These are phyloP conservation scores for Diaporthe sp. DNA, from an alignment of 2,329 filamentous ascomycete species.

Conservation along the genomic window DNA sequence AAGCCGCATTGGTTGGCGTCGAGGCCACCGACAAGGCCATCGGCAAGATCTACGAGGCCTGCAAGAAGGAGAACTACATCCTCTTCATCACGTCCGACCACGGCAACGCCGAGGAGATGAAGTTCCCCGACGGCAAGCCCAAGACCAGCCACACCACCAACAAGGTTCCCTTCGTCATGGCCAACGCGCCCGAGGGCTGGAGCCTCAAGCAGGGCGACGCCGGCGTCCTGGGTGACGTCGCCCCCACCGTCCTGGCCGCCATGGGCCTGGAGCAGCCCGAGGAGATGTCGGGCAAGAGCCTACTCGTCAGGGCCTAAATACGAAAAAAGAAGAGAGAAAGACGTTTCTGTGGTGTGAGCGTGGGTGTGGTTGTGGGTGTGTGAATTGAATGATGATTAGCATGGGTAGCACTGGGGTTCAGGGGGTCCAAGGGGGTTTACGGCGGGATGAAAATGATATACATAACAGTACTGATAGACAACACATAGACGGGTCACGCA, in stretches of 20 bases:
- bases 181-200: conserved; percentile 93
- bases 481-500: conserved; percentile 14
- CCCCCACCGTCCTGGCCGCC: conserved; percentile 89
- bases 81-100: conserved; percentile 98
- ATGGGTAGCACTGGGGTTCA: conserved; percentile 24
- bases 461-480: conserved; percentile 26
- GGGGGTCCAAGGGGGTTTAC: background rate
- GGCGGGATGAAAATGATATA: conserved; percentile 19
- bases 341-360: background rate
- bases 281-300: conserved; percentile 90
- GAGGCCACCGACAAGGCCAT: conserved; percentile 94
- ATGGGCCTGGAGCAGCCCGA: conserved; percentile 94
- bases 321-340: background rate
- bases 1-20: conserved; percentile 89
- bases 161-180: conserved; percentile 98
- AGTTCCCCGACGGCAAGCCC: conserved; percentile 93
- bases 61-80: conserved; percentile 92
- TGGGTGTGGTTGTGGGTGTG: background rate
- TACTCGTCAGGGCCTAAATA: conserved; percentile 79
- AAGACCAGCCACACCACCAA: conserved; percentile 99
- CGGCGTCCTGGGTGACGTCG: conserved; percentile 96
- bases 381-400: conserved; percentile 23
- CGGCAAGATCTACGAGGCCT: conserved; percentile 90
- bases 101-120: conserved; percentile 99
- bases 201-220: conserved; percentile 81